Conservation (phyloP, 306 rosid genomes). For the Prunus mongolica region DNA sequence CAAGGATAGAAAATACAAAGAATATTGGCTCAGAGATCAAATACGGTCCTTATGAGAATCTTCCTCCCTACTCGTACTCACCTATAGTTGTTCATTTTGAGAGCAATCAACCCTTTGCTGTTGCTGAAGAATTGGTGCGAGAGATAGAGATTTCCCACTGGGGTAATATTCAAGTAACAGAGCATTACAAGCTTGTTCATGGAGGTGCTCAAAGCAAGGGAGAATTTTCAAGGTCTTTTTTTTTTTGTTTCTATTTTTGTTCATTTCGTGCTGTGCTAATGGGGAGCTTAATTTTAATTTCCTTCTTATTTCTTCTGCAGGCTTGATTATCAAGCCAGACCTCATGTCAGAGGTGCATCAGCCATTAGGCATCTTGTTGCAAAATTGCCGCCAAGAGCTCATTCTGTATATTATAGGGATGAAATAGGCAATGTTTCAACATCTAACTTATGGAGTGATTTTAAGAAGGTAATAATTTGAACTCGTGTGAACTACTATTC, state of each 20-base stretch:
- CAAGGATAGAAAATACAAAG: slow-evolving; percentile 65
- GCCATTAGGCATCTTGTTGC: slow-evolving; percentile 80
- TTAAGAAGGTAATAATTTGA: slow-evolving; percentile 55
- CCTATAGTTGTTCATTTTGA: slow-evolving; percentile 82
- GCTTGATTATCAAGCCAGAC: slow-evolving; percentile 87
- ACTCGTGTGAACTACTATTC: background rate
- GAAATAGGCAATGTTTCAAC: slow-evolving; percentile 97
- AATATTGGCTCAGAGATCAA: slow-evolving; percentile 85
- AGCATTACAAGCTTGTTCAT: slow-evolving; percentile 77
- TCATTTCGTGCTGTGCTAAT: slow-evolving; percentile 17
- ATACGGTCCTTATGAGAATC: slow-evolving; percentile 81
- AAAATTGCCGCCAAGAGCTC: slow-evolving; percentile 87
- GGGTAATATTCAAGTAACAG: slow-evolving; percentile 94
- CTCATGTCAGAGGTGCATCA: slow-evolving; percentile 73
- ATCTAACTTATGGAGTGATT: slow-evolving; percentile 91
- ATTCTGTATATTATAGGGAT: slow-evolving; percentile 90
- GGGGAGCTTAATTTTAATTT: slow-evolving; percentile 21
- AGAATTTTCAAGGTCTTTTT: slow-evolving; percentile 84
- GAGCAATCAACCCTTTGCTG: slow-evolving; percentile 84
- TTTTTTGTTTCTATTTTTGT: slow-evolving; percentile 10
- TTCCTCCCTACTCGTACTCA: slow-evolving; percentile 62
- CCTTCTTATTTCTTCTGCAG: slow-evolving; percentile 49
- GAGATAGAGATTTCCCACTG: slow-evolving; percentile 96
- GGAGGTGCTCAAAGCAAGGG: slow-evolving; percentile 92
- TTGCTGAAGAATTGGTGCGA: slow-evolving; percentile 75